Percentiles rank a stretch among this genome's conserved stretches.
Conservation (phyloP, 768 basidiomycete species). For the Cubamyces lactineus region DNA sequence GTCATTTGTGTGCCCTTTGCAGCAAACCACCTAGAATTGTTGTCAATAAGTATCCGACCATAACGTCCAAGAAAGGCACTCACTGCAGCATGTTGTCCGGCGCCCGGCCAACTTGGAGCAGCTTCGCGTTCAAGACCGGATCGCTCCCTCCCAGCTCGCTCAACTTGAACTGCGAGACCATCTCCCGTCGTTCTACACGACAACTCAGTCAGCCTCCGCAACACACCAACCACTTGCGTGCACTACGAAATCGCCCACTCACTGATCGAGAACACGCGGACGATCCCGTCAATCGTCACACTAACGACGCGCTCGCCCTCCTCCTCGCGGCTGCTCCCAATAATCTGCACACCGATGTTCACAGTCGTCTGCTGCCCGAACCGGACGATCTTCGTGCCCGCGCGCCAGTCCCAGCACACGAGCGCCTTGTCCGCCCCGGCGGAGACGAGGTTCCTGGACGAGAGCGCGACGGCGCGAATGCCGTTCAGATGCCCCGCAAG, state of each 20-base stretch:
- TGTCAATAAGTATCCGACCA: neutral
- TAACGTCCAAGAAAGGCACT: conserved; percentile 29
- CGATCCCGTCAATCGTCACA: conserved; percentile 91
- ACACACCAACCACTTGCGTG: neutral
- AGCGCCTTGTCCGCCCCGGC: conserved; percentile 76
- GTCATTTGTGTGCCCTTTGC: conserved; percentile 92
- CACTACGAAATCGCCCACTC: conserved; percentile 37
- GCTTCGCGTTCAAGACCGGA: conserved; percentile 63
- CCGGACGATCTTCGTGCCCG: conserved; percentile 84
- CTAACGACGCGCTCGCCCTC: conserved; percentile 88
- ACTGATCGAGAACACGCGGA: conserved; percentile 91
- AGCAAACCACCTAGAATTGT: conserved; percentile 74
- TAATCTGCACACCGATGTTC: conserved; percentile 87
- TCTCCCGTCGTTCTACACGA: conserved; percentile 65
- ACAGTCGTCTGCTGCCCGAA: conserved; percentile 94
- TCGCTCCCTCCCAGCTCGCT: conserved; percentile 74
- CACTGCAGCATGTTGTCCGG: conserved; percentile 89
- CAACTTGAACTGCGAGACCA: conserved; percentile 91
- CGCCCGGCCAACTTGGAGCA: conserved; percentile 78
- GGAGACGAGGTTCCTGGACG: conserved; percentile 82
- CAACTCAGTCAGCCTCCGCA: conserved; percentile 25
- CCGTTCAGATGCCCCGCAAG: conserved; percentile 86
- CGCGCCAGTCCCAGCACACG: conserved; percentile 91
- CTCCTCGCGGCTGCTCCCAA: conserved; percentile 49
- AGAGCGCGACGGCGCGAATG: conserved; percentile 87